Evolutionary conservation across 2,329 filamentous ascomycete species (phyloP).

Genomic region (Cladosporium sp.): DNA sequence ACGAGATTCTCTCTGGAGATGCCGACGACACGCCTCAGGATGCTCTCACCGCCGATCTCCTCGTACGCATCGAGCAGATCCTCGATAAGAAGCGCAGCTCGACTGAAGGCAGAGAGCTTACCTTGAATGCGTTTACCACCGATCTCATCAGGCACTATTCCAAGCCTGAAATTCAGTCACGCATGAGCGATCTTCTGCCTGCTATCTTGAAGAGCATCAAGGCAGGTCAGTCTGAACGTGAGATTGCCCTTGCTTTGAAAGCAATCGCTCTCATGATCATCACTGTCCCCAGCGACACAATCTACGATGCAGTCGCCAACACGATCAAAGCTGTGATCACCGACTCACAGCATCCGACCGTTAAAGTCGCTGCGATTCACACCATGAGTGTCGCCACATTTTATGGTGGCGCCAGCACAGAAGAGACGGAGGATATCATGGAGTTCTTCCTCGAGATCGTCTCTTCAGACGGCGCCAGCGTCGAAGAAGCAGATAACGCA

Average conservation of each 20-base stretch:
- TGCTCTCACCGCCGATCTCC: constrained; percentile 59
- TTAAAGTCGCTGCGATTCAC: constrained; percentile 70
- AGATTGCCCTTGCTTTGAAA: constrained; percentile 66
- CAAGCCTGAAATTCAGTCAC: constrained; percentile 56
- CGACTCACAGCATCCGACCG: constrained; percentile 59
- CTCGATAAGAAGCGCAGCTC: constrained; percentile 75
- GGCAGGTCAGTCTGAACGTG: constrained; percentile 62
- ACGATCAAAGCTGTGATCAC: constrained; percentile 60
- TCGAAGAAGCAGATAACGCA: constrained; percentile 67
- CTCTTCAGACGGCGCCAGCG: constrained; percentile 69
- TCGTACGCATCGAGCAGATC: constrained; percentile 66
- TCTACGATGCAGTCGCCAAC: constrained; percentile 60
- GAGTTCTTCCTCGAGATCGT: constrained; percentile 73
- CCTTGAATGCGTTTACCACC: constrained; percentile 58
- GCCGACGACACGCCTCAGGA: constrained; percentile 47
- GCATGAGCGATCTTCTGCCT: constrained; percentile 58
- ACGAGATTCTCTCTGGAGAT: constrained; percentile 56
- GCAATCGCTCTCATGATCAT: constrained; percentile 68
- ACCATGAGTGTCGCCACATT: constrained; percentile 68
- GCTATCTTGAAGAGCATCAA: constrained; percentile 69
- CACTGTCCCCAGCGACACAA: constrained; percentile 59
- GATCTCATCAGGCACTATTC: constrained; percentile 66
- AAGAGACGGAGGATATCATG: constrained; percentile 66
- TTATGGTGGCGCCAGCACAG: constrained; percentile 68
- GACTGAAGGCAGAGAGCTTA: constrained; percentile 63